Evolutionary conservation across 768 basidiomycete species (phyloP).

Genomic region (Pluteus cervinus): DNA sequence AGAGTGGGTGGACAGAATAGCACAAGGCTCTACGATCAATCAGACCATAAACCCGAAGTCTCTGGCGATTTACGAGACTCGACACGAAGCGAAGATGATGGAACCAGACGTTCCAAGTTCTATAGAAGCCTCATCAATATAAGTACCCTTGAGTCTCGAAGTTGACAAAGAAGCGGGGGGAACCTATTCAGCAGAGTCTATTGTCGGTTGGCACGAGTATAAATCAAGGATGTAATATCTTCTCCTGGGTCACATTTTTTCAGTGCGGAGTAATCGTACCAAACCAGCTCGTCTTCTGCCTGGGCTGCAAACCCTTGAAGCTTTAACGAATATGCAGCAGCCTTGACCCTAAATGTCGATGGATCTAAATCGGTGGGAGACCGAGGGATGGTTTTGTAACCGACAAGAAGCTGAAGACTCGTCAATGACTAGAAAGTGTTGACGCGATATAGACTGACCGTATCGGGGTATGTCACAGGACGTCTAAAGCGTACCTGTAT

Average conservation of each 20-base stretch:
- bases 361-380: conserved; percentile 21
- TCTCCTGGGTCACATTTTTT: conserved; percentile 61
- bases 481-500: conserved; percentile 60
- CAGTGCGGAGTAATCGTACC: conserved; percentile 72
- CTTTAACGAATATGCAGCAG: conserved; percentile 57
- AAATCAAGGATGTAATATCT: no score
- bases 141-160: no score
- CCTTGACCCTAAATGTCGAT: conserved; percentile 42
- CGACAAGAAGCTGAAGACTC: conserved; percentile 53
- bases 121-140: no score
- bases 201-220: no score
- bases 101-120: no score
- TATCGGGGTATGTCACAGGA: conserved; percentile 74
- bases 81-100: no score
- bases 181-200: no score
- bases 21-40: no score
- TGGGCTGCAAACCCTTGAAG: conserved; percentile 61
- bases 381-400: conserved; percentile 44
- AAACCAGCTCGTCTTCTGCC: conserved; percentile 60
- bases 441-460: conserved; percentile 35
- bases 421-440: conserved; percentile 4
- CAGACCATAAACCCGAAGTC: no score
- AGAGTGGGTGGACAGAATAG: no score
- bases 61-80: no score
- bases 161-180: no score